Conservation (phyloP, 305 asterid genomes). For the Fraxinus xanthoxyloides region DNA sequence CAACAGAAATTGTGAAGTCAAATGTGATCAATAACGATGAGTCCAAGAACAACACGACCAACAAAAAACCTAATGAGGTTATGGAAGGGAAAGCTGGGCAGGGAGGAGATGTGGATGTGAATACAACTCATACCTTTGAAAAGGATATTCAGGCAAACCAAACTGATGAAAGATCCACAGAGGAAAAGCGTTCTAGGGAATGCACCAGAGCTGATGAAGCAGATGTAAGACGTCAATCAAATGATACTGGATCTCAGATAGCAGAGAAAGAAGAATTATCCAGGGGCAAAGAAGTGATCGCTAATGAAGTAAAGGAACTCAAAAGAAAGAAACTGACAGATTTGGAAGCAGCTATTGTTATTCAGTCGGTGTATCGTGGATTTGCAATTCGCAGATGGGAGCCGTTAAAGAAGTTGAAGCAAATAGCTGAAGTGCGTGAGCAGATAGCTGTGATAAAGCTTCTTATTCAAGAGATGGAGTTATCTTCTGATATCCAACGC, state of each 20-base stretch:
- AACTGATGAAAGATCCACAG: constrained; percentile 12
- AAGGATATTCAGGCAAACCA: constrained; percentile 1
- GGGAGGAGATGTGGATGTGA: constrained; percentile 10
- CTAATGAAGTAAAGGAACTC: constrained; percentile 15
- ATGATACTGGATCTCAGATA: constrained; percentile 22
- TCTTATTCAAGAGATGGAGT: constrained; percentile 44
- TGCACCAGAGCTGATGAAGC: constrained; percentile 14
- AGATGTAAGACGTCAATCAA: constrained; percentile 17
- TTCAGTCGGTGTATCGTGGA: constrained; percentile 72
- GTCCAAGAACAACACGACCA: constrained; percentile 22
- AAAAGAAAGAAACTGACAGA: constrained; percentile 31
- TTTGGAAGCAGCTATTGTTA: constrained; percentile 56
- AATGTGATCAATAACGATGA: constrained; percentile 16
- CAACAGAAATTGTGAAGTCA: constrained; percentile 7
- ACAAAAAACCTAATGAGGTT: constrained; percentile 32
- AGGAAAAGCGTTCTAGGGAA: constrained; percentile 9
- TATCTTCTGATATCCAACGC: constrained; percentile 23
- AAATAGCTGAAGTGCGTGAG: constrained; percentile 46
- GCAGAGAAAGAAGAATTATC: constrained; percentile 17
- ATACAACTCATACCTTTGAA: not conserved
- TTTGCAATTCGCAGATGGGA: constrained; percentile 61
- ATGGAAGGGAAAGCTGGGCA: constrained; percentile 29
- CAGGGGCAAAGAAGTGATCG: constrained; percentile 9
- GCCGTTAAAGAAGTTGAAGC: constrained; percentile 59
- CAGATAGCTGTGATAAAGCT: constrained; percentile 34